A percentile compares a stretch with the other conserved stretches of the same genome.
These are phyloP conservation scores for Malassezia cuniculi DNA, from an alignment of 1,284 basidiomycete species.

Conservation along the genomic window DNA sequence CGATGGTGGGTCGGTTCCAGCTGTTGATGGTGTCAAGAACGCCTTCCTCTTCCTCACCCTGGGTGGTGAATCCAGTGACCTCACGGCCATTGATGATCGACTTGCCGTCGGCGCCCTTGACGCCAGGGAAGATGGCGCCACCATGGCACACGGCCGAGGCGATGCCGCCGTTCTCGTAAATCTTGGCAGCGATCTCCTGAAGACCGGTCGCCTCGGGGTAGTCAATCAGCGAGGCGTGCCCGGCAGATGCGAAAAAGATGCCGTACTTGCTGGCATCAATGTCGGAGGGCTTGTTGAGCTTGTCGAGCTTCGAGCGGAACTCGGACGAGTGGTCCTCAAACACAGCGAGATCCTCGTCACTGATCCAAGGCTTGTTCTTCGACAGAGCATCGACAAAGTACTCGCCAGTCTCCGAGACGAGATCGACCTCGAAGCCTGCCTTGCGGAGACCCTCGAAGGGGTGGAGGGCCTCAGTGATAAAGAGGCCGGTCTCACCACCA, in stretches of 20 bases:
- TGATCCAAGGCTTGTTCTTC: slow-evolving; percentile 8
- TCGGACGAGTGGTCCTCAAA: slow-evolving; percentile 7
- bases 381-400: slow-evolving; percentile 4
- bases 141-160: slow-evolving; percentile 19
- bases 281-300: slow-evolving; percentile 7
- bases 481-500: slow-evolving; percentile 8
- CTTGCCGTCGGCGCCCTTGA: slow-evolving; percentile 6
- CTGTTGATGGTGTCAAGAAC: slow-evolving; percentile 7
- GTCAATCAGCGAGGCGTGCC: slow-evolving; percentile 16
- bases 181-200: slow-evolving; percentile 9
- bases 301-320: slow-evolving; percentile 9
- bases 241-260: slow-evolving; percentile 10
- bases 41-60: slow-evolving; percentile 12
- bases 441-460: slow-evolving; percentile 8
- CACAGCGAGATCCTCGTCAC: slow-evolving; percentile 1
- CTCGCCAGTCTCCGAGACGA: slow-evolving; percentile 6
- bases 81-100: slow-evolving; percentile 12
- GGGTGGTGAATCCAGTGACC: slow-evolving; percentile 14
- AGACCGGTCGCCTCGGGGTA: slow-evolving; percentile 11
- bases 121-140: slow-evolving; percentile 9
- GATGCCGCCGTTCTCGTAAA: slow-evolving; percentile 15
- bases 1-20: slow-evolving; percentile 9
- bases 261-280: slow-evolving; percentile 10
- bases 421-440: slow-evolving; percentile 11
- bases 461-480: slow-evolving; percentile 8